Evolutionary conservation across 2,329 filamentous ascomycete species (phyloP).

Genomic region (Magnaporthiopsis incrustans): DNA sequence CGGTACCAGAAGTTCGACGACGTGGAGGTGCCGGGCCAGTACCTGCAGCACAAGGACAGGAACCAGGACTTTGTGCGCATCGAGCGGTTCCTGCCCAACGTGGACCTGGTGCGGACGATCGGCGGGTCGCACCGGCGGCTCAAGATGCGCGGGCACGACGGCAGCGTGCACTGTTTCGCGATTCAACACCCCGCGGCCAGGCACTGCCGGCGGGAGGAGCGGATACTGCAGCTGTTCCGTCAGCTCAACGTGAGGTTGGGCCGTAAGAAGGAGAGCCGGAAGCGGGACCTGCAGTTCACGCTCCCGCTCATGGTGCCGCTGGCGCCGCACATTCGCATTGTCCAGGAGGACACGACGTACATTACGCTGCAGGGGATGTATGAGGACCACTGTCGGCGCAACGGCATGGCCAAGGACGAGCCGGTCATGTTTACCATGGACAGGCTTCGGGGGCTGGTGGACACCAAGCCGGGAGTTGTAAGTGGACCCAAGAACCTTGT

Average conservation of each 20-base stretch:
- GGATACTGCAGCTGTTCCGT: constrained; percentile 91
- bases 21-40: constrained; percentile 95
- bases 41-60: constrained; percentile 95
- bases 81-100: constrained; percentile 89
- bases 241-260: constrained; percentile 90
- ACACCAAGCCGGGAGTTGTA: constrained; percentile 52
- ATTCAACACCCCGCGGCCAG: constrained; percentile 92
- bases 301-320: constrained; percentile 92
- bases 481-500: constrained; percentile 20
- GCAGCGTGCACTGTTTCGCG: constrained; percentile 92
- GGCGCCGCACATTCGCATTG: constrained; percentile 87
- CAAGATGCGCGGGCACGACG: constrained; percentile 95
- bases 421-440: constrained; percentile 94
- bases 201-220: constrained; percentile 87
- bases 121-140: constrained; percentile 86
- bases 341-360: constrained; percentile 92
- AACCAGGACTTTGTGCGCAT: constrained; percentile 98
- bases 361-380: constrained; percentile 92
- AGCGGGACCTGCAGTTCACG: constrained; percentile 92
- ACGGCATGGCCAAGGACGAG: constrained; percentile 86
- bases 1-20: constrained; percentile 97
- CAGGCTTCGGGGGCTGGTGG: constrained; percentile 71
- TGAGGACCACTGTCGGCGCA: constrained; percentile 88
- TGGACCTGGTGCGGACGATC: constrained; percentile 85
- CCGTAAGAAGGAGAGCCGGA: constrained; percentile 90